These are phyloP conservation scores for Stereocaulon alpinum DNA, from an alignment of 495 filamentous ascomycete species.

Conservation along the genomic window DNA sequence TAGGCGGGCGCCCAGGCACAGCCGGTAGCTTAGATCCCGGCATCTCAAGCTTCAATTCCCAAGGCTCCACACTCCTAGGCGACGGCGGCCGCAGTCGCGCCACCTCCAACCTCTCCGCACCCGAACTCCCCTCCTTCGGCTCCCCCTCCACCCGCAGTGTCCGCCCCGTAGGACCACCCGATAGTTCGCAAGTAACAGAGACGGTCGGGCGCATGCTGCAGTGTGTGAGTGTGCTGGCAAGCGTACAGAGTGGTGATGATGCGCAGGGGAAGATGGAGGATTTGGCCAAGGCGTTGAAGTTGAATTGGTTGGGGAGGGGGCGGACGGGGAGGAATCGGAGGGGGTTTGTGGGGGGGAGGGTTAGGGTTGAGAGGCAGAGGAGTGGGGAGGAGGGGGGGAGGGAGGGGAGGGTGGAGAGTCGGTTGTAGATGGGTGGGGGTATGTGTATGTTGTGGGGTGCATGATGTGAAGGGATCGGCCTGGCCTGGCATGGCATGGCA, in stretches of 20 bases:
- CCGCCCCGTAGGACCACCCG: conserved; percentile 32
- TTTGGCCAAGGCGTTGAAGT: conserved; percentile 73
- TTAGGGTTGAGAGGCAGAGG: conserved; percentile 27
- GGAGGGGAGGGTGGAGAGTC: background rate
- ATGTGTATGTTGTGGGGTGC: too few species aligned
- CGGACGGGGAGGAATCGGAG: conserved; percentile 80
- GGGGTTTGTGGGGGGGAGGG: conserved; percentile 71
- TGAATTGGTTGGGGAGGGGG: conserved; percentile 91
- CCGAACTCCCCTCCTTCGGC: conserved; percentile 44
- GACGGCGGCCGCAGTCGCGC: conserved; percentile 54
- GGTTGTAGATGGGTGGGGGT: background rate
- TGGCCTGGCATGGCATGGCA: too few species aligned
- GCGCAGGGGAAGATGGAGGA: conserved; percentile 71
- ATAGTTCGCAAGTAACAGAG: conserved; percentile 81
- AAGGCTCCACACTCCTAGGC: conserved; percentile 56
- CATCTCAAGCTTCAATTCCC: conserved; percentile 62
- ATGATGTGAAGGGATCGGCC: too few species aligned
- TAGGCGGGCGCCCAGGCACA: conserved; percentile 51
- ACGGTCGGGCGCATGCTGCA: conserved; percentile 94
- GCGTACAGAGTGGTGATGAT: conserved; percentile 61
- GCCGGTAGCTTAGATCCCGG: conserved; percentile 63
- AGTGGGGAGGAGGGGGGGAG: conserved; percentile 5
- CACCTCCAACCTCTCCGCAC: conserved; percentile 71
- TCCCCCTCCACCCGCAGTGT: conserved; percentile 38
- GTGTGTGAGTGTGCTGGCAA: conserved; percentile 82